These are phyloP conservation scores for Bryoglossum gracile DNA, from an alignment of 495 filamentous ascomycete genomes.

Conservation along the genomic window DNA sequence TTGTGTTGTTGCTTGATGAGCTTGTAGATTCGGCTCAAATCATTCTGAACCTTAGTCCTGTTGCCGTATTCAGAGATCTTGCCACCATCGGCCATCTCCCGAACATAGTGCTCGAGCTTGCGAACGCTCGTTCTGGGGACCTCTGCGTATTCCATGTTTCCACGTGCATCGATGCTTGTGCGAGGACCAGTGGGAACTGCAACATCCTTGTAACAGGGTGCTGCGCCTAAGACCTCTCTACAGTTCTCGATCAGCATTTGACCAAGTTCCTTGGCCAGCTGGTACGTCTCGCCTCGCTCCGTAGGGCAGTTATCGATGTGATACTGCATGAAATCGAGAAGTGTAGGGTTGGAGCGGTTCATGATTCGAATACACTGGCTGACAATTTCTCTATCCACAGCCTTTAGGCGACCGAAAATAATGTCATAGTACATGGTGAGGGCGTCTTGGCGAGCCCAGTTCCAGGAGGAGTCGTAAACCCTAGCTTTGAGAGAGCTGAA, in stretches of 20 bases:
- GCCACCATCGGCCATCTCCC: conserved; percentile 96
- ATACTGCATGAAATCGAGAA: conserved; percentile 99
- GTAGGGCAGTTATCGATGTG: conserved; percentile 99
- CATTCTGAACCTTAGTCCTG: conserved; percentile 94
- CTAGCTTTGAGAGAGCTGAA: conserved; percentile 92
- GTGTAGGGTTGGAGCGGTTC: conserved; percentile 93
- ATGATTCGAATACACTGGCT: conserved; percentile 98
- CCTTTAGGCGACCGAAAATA: conserved; percentile 90
- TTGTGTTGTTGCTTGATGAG: conserved; percentile 96
- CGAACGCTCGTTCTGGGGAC: conserved; percentile 80
- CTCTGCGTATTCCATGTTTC: conserved; percentile 85
- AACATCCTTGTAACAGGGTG: conserved; percentile 95
- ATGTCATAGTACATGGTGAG: conserved; percentile 99
- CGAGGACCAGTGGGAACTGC: conserved; percentile 84
- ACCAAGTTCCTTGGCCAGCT: conserved; percentile 92
- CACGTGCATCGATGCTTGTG: conserved; percentile 80
- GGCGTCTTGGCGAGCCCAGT: conserved; percentile 97
- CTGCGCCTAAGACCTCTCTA: conserved; percentile 73
- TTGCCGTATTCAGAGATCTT: conserved; percentile 99
- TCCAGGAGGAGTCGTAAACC: conserved; percentile 98
- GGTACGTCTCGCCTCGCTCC: conserved; percentile 92
- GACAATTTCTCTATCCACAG: conserved; percentile 95
- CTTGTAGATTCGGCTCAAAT: conserved; percentile 90
- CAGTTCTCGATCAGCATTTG: conserved; percentile 95
- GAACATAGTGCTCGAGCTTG: conserved; percentile 97